phyloP scores from a whole-genome alignment of 2,329 filamentous ascomycete species.

The Samsoniella hepiali region DNA sequence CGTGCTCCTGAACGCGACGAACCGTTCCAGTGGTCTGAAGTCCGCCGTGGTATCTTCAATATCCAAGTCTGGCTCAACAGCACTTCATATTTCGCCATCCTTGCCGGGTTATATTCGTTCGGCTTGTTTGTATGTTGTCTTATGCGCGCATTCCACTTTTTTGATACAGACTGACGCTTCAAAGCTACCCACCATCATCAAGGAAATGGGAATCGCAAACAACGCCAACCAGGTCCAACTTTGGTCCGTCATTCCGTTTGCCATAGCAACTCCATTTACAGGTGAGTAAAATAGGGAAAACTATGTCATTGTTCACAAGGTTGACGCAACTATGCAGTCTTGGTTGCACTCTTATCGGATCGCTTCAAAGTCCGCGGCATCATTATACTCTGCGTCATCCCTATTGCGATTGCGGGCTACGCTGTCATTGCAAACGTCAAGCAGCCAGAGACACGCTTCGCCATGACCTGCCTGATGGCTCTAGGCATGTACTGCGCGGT shows the following conservation, averaged over 20 bases:
- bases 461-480: slow-evolving; percentile 66
- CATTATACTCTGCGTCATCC: slow-evolving; percentile 61
- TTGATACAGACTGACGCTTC: background rate
- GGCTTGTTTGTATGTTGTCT: slow-evolving; percentile 54
- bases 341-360: slow-evolving; percentile 57
- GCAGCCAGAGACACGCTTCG: slow-evolving; percentile 54
- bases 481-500: slow-evolving; percentile 62
- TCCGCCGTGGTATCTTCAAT: slow-evolving; percentile 57
- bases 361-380: slow-evolving; percentile 56
- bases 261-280: slow-evolving; percentile 54
- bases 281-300: slow-evolving; percentile 32
- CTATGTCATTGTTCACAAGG: too few relatives aligned
- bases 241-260: slow-evolving; percentile 63
- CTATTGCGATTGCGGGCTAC: slow-evolving; percentile 63
- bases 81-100: slow-evolving; percentile 57
- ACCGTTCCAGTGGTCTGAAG: slow-evolving; percentile 58
- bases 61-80: slow-evolving; percentile 62
- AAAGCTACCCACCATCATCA: slow-evolving; percentile 62
- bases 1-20: slow-evolving; percentile 38
- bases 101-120: slow-evolving; percentile 59
- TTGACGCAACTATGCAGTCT: slow-evolving; percentile 30
- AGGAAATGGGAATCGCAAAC: slow-evolving; percentile 50
- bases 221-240: slow-evolving; percentile 57
- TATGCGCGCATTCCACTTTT: background rate
- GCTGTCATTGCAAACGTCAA: slow-evolving; percentile 57